Percentiles rank a stretch among this genome's conserved stretches.
Conservation (phyloP, 129 eudicot species). For the Chrysanthemum seticuspe region DNA sequence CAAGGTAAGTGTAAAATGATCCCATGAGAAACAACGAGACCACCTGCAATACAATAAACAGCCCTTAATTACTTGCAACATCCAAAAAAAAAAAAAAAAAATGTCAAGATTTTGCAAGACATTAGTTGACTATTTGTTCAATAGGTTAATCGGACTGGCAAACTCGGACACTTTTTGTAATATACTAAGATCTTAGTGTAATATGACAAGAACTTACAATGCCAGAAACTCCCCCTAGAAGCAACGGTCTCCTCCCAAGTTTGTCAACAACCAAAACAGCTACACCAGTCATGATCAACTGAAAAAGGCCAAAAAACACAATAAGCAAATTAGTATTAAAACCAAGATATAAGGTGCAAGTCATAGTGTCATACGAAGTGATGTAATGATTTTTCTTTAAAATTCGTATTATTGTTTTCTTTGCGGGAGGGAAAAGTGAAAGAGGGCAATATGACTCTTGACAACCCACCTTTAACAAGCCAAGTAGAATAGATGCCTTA, state of each 20-base stretch:
- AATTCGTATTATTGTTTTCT: neutral
- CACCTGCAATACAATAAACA: conserved; percentile 42
- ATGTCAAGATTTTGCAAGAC: neutral
- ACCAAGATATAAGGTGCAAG: too few relatives aligned
- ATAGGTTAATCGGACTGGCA: neutral
- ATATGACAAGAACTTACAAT: conserved; percentile 53
- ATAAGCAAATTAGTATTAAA: too few relatives aligned
- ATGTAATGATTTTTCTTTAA: neutral
- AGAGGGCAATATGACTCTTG: neutral
- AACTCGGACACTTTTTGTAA: neutral
- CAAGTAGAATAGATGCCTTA: conserved; percentile 86
- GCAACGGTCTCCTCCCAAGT: conserved; percentile 94
- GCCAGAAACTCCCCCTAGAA: conserved; percentile 95
- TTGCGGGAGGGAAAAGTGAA: conserved; percentile 4
- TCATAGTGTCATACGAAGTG: too few relatives aligned
- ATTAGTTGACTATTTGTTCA: neutral
- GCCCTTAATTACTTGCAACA: conserved; percentile 4
- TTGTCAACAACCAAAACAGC: conserved; percentile 89
- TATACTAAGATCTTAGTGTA: neutral
- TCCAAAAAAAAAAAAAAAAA: neutral
- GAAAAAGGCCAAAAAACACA: conserved; percentile 3
- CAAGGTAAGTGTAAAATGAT: conserved; percentile 83
- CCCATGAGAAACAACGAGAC: conserved; percentile 84
- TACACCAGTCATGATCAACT: conserved; percentile 89
- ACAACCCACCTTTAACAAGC: conserved; percentile 67